phyloP scores from a whole-genome alignment of 768 basidiomycete genomes.

The Russula dissimulans region DNA sequence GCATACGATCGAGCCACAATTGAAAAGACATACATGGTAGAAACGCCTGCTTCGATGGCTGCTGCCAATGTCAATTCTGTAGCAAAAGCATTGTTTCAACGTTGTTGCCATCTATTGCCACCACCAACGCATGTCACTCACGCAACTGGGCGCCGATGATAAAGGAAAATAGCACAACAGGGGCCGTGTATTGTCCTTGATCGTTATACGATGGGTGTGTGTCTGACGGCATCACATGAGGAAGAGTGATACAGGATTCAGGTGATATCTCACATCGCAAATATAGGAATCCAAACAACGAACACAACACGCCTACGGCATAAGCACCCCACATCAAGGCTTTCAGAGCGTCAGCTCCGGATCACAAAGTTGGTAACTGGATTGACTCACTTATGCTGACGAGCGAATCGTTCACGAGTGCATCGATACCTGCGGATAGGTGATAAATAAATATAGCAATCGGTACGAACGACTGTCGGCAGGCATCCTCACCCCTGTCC shows the following conservation, averaged over 20 bases:
- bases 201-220: conserved; percentile 69
- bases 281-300: conserved; percentile 71
- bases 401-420: conserved; percentile 74
- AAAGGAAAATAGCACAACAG: conserved; percentile 71
- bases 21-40: conserved; percentile 54
- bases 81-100: not conserved
- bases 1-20: not conserved
- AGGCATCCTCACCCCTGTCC: conserved; percentile 43
- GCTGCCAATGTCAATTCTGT: conserved; percentile 60
- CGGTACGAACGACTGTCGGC: conserved; percentile 4
- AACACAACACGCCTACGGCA: conserved; percentile 60
- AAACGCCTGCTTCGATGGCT: conserved; percentile 78
- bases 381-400: conserved; percentile 59
- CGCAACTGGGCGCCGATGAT: conserved; percentile 68
- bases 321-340: conserved; percentile 79
- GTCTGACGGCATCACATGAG: conserved; percentile 31
- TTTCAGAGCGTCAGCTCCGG: conserved; percentile 20
- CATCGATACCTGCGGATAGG: conserved; percentile 43
- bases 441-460: conserved; percentile 3
- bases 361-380: conserved; percentile 7
- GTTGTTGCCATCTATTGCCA: not conserved
- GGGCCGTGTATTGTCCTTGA: conserved; percentile 68
- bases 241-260: not conserved
- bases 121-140: conserved; percentile 29
- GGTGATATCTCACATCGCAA: conserved; percentile 44